Base-by-base conservation (phyloP, 768 basidiomycete genomes). In the Hericium rajendrae region DNA sequence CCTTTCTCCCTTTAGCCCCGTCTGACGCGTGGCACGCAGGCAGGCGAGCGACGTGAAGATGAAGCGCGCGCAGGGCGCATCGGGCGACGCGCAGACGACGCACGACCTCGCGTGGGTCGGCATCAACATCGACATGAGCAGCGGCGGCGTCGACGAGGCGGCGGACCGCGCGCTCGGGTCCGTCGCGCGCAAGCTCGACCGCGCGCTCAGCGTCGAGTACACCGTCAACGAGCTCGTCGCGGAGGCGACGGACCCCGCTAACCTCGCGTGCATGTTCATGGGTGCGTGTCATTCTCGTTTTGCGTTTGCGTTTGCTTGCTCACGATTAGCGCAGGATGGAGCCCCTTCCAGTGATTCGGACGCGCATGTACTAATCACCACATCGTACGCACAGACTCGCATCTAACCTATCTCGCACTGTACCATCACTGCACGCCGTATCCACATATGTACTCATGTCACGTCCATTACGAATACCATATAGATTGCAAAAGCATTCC, bases 171-270 rank as follows among this genome's bases (percentile, higher is more conserved):
- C 94, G 0, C 73, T 99, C 60, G 81, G 73, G 38, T 80, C 83
- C 38, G 93, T 98, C 39, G 75, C 82, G 11, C 77, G 82, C 55
- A 98, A 98, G 70, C 76, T 99, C 43, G 84, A 91, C 67, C 86
- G 85, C 66, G 77, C 82, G 3, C 75, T 97, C 60, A 94, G 91
- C 65, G 89, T 95, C 24, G 90, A 95, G 68, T 94, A 91, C 64
- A 90, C 86, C 5, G 91, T 99, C 59, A 97, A 95, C 72, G 86
- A 91, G 68, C 80, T 98, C 41, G 86, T 98, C 58, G 84, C 89
- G 18, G 84, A 90, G 66, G 95, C 95, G 39, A 91, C 85, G 22
- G 90, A 95, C 65, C 68, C 74, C 2, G 74, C 72, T 50, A 91
- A 91, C 68, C 72, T 97, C 18, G 85, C 84, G 2, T 78, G 76